Evolutionary conservation across 2,329 filamentous ascomycete genomes (phyloP).

Genomic region (Hypoxylon sp.): DNA sequence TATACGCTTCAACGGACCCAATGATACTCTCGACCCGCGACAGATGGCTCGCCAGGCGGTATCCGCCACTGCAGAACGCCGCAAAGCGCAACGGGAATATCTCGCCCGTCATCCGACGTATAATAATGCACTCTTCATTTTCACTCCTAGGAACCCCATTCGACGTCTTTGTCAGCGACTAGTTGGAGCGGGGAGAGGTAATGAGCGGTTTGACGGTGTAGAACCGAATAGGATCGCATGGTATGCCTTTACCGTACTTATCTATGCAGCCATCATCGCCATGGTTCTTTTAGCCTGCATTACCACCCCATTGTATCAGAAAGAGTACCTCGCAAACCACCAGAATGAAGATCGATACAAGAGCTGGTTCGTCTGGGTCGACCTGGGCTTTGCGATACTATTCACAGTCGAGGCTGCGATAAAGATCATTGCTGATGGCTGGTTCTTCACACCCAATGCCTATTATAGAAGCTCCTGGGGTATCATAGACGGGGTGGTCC

Average conservation of each 20-base stretch:
- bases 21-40: slow-evolving; percentile 84
- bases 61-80: slow-evolving; percentile 82
- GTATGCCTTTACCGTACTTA: slow-evolving; percentile 93
- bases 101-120: slow-evolving; percentile 87
- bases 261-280: slow-evolving; percentile 92
- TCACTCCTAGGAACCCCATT: slow-evolving; percentile 80
- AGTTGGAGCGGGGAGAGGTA: slow-evolving; percentile 90
- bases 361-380: slow-evolving; percentile 97
- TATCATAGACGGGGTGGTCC: slow-evolving; percentile 90
- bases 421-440: slow-evolving; percentile 94
- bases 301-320: slow-evolving; percentile 94
- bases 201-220: slow-evolving; percentile 87
- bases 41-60: slow-evolving; percentile 93
- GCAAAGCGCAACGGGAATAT: slow-evolving; percentile 91
- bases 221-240: slow-evolving; percentile 89
- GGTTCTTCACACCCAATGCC: slow-evolving; percentile 96
- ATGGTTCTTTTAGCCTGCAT: slow-evolving; percentile 98
- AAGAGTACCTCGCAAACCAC: slow-evolving; percentile 77
- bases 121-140: slow-evolving; percentile 92
- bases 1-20: slow-evolving; percentile 73
- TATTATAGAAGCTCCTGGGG: slow-evolving; percentile 98
- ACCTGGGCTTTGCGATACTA: slow-evolving; percentile 86
- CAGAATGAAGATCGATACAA: slow-evolving; percentile 63
- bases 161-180: slow-evolving; percentile 87
- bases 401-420: slow-evolving; percentile 89